Evolutionary conservation across 2,329 filamentous ascomycete species (phyloP), one percentile per base, ranked within the genome.

Genomic region (Diplodia mutila): DNA sequence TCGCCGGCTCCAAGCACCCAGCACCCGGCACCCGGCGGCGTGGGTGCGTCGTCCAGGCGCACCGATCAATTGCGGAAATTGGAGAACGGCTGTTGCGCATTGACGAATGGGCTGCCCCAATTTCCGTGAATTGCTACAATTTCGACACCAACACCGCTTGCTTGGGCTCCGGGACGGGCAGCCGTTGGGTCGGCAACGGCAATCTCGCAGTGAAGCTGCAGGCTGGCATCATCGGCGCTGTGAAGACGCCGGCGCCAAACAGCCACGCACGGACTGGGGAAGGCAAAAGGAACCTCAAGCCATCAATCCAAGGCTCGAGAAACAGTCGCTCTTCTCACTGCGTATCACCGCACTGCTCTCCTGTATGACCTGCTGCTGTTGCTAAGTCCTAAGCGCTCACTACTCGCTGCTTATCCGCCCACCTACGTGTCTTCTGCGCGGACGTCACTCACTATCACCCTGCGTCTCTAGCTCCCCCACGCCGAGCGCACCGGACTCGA

Each of bases 241-340:
- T 66, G 64, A 55, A 66, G 53, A 66, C 27, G 29, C 32, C 34
- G 32, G 27, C 32, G 53, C 29, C 32, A 11, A 11, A 12, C 18
- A 55, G 53, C 53, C 53, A 55, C 53, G 52, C 64, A 66, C 64
- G 53, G 64, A 49, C 64, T 59, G 51, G 63, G 39, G 53, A 66
- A 59, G 53, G 61, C 61, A 65, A 65, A 65, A 65, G 61, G 49
- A 65, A 65, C 61, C 5, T 32, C 61, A 46, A 23, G 48, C 48
- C 61, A 34, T 65, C 61, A 39, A 48, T 63, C 25, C 61, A 32
- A 37, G 25, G 18, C 61, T 42, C 61, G 61, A 64, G 39, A 64
- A 61, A 37, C 57, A 11, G 61, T 25, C 6, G 46, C 8, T 29
- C 46, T 37, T 27, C 34, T 23, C 32, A 53, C 23, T 48, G 23